Conservation (phyloP, 2,329 filamentous ascomycete species). For the Didymella lethalis region DNA sequence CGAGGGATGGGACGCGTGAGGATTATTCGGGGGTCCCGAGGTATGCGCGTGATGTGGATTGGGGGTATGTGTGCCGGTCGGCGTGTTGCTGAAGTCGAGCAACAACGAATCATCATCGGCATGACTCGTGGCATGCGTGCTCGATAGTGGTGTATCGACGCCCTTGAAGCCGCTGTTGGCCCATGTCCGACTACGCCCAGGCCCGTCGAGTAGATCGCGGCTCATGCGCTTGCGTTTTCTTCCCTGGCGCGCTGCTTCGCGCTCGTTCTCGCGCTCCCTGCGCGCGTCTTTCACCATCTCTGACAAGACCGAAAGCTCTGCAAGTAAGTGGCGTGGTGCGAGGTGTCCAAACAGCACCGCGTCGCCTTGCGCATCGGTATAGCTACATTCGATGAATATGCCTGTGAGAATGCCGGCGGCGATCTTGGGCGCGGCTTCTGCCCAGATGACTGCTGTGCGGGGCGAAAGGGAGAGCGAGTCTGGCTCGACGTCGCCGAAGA, state of each 20-base stretch:
- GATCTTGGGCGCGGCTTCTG: slow-evolving; percentile 86
- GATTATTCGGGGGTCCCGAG: not conserved
- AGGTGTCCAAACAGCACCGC: slow-evolving; percentile 87
- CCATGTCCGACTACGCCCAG: slow-evolving; percentile 22
- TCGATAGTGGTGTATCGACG: slow-evolving; percentile 26
- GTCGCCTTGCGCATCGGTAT: slow-evolving; percentile 79
- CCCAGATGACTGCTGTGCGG: slow-evolving; percentile 84
- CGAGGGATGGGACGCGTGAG: slow-evolving; percentile 27
- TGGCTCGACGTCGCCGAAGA: slow-evolving; percentile 96
- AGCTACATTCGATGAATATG: slow-evolving; percentile 96
- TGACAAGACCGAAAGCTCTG: slow-evolving; percentile 78
- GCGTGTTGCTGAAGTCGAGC: slow-evolving; percentile 27
- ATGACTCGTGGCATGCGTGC: slow-evolving; percentile 4
- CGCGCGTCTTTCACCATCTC: slow-evolving; percentile 68
- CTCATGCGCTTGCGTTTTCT: slow-evolving; percentile 70
- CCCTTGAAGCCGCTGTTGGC: slow-evolving; percentile 20
- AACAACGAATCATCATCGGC: slow-evolving; percentile 42
- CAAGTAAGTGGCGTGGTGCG: slow-evolving; percentile 80
- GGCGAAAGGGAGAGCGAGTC: slow-evolving; percentile 84
- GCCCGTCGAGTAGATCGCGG: slow-evolving; percentile 41
- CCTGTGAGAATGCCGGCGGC: slow-evolving; percentile 74
- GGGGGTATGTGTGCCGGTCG: slow-evolving; percentile 36
- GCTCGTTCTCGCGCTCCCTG: slow-evolving; percentile 44
- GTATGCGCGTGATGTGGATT: slow-evolving; percentile 1
- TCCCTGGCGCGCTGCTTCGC: slow-evolving; percentile 53